Evolutionary conservation across 2,329 filamentous ascomycete species (phyloP).

Genomic region (Fusarium pseudoanthophilum): DNA sequence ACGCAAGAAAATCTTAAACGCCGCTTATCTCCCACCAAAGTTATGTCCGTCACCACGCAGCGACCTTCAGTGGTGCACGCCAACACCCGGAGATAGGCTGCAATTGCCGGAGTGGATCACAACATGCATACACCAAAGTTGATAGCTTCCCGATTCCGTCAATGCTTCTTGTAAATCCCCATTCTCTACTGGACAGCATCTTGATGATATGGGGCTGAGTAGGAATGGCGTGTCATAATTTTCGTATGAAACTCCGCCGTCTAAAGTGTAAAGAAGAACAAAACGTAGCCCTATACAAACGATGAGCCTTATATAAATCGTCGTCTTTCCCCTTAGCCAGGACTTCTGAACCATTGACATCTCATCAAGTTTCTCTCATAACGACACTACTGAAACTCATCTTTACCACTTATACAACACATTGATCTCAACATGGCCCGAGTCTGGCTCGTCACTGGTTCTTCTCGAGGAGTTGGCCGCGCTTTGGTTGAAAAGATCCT

Average conservation of each 20-base stretch:
- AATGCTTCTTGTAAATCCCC: background rate
- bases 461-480: conserved; percentile 59
- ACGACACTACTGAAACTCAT: background rate
- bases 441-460: conserved; percentile 61
- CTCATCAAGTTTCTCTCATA: background rate
- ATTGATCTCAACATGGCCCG: conserved; percentile 35
- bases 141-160: background rate
- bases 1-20: background rate
- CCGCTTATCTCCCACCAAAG: background rate
- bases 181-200: background rate
- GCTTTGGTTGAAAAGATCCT: conserved; percentile 54
- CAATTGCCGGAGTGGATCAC: background rate
- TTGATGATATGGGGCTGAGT: background rate
- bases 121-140: background rate
- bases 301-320: background rate
- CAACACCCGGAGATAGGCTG: background rate
- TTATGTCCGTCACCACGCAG: background rate
- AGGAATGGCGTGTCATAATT: background rate
- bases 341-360: background rate
- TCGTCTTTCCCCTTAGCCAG: fast-evolving
- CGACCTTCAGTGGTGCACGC: background rate
- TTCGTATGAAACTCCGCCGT: background rate
- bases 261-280: background rate
- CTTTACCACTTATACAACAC: background rate
- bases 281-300: fast-evolving